These are phyloP conservation scores for Teratosphaeria gauchensis DNA, from an alignment of 2,329 filamentous ascomycete genomes.

Conservation along the genomic window DNA sequence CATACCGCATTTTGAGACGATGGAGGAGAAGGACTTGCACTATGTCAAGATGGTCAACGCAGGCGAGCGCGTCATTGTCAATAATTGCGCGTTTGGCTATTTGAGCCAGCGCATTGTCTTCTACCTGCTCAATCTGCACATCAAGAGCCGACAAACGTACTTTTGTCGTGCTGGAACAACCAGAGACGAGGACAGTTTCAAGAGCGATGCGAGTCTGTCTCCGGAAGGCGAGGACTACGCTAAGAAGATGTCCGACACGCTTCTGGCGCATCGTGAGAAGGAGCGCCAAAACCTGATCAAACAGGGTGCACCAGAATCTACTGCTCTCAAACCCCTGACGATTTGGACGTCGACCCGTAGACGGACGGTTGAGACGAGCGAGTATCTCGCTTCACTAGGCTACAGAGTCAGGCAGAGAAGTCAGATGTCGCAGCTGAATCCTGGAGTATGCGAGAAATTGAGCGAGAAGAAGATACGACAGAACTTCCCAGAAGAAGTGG, in stretches of 20 bases:
- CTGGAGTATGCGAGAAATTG: constrained; percentile 90
- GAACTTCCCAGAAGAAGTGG: constrained; percentile 80
- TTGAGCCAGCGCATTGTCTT: constrained; percentile 96
- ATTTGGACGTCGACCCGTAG: constrained; percentile 93
- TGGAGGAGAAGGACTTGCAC: constrained; percentile 87
- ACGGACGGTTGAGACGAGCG: constrained; percentile 81
- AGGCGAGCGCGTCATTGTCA: constrained; percentile 84
- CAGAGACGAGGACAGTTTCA: constrained; percentile 82
- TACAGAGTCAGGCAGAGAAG: constrained; percentile 85
- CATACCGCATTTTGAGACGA: constrained; percentile 93
- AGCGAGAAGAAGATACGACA: constrained; percentile 71
- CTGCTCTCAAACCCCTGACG: constrained; percentile 67
- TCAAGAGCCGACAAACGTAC: constrained; percentile 88
- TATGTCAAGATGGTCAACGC: constrained; percentile 99
- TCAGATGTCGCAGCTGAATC: constrained; percentile 95
- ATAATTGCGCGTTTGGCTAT: constrained; percentile 95
- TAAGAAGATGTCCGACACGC: constrained; percentile 71
- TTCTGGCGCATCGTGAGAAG: constrained; percentile 73
- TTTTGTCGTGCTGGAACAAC: constrained; percentile 83
- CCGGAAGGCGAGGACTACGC: constrained; percentile 73
- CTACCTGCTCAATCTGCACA: constrained; percentile 94
- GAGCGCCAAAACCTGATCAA: constrained; percentile 63
- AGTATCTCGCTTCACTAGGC: constrained; percentile 66
- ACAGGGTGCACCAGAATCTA: constrained; percentile 52
- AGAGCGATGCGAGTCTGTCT: constrained; percentile 76